Base-by-base conservation (phyloP, 768 basidiomycete species). In the Pleurotus citrinopileatus region DNA sequence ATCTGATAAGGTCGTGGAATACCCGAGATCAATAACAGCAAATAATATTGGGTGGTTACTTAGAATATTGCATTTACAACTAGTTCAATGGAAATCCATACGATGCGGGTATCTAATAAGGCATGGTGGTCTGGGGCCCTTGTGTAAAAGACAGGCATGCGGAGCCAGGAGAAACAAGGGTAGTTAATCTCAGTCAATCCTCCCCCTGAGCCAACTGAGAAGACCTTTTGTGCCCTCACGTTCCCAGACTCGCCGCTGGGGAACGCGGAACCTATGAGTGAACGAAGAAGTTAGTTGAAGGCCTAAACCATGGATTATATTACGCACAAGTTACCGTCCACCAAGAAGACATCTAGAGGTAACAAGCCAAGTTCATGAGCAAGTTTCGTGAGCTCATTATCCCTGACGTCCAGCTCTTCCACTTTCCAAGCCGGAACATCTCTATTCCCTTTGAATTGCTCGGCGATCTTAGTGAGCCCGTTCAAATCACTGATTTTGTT, bases 151-250 rank as follows among this genome's bases (percentile, higher is more conserved):
- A 9, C 32, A 34, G 9, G 9, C 10, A 34, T n/a, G 32, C 9
- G 32, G 32, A 3, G n/a, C 32, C 10, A 34, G 3, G 32, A 34
- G 3, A 34, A 34, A 34, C n/a, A n/a, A 34, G 32, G 32, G 2
- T 10, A 34, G 32, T 34, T 34, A 34, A n/a, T 34, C 15, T 73
- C 60, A 73, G 58, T 89, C 87, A 42, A 91, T 78, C 57, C 90
- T 76, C 15, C 86, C 87, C 50, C 86, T 76, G 61, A 93, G 65
- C 90, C 90, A 93, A 55, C 79, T 84, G 71, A 91, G 61, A 52
- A 92, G 61, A 2, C 91, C 90, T 60, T 88, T 91, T 17, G 89
- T 91, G 1, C 90, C 91, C 62, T 93, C 91, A 42, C 89, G 75
- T 65, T 93, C 91, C 91, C 91, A 94, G 8, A 94, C 84, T 19